Base-by-base conservation (phyloP, 208 protist species). In the Leishmania braziliensis region DNA sequence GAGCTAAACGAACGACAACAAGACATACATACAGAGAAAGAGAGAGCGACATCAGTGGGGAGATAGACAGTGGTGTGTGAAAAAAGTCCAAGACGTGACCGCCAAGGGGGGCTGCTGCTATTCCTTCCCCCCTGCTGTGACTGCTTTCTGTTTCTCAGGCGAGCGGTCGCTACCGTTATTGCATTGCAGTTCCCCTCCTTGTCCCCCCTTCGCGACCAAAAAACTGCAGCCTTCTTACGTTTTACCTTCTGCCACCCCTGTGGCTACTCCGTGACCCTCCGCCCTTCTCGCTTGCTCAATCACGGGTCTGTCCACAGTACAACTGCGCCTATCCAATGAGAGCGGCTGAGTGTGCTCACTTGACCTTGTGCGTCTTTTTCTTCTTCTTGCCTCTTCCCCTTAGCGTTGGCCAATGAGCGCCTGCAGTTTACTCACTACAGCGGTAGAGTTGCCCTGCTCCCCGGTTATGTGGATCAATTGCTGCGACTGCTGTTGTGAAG, bases 371-470 rank as follows among this genome's bases (percentile, higher is more conserved):
- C n/a, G 20, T 54, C 53, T 73, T 6, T 53, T 50, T 18, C 26
- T 51, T 39, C n/a, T 71, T 43, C 39, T 39, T 5, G 16, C 69
- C 51, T 18, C 29, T 20, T 16, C 18, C 29, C n/a, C n/a, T 76
- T 43, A 76, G 71, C 71, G 71, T 5, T 76, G 71, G 2, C 50
- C 20, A 50, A 76, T 76, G 23, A 86, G 82, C 2, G 82, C 82
- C 65, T 82, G 82, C 16, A 86, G 82, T 68, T 86, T 78, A 43
- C 36, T 86, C 23, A 86, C 82, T 8, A 86, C 82, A 3, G 82
- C 82, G 43, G 46, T 86, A 12, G 82, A 82, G 56, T 86, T 78
- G 5, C 72, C 78, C 43, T 82, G 73, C 9, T 56, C 63, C 6
- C 82, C 78, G n/a, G 74, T 79, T 16, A 86, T 86, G 60, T 62